phyloP scores from a whole-genome alignment of 192 early-diverging fungal species.

The Lobosporangium transversale region DNA sequence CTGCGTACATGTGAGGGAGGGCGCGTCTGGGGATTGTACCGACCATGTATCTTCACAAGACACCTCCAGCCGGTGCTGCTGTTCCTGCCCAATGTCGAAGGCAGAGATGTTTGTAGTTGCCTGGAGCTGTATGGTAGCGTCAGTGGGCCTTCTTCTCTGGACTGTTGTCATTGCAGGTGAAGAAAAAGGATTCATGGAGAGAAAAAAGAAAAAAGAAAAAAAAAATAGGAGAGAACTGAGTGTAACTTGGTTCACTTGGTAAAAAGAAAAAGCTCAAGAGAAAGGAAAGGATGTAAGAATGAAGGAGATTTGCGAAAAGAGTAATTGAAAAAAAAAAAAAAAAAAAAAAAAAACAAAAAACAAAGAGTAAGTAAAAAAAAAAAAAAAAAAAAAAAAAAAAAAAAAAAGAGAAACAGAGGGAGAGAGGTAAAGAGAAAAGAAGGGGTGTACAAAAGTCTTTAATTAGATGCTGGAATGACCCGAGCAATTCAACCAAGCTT shows the following conservation, averaged over 20 bases:
- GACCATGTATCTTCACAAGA: no score
- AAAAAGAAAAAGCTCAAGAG: neutral
- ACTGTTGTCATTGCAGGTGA: neutral
- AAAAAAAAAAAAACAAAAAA: neutral
- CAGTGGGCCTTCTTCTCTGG: neutral
- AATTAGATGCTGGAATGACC: no score
- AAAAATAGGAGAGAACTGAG: no score
- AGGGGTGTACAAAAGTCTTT: no score
- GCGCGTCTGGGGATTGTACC: slow-evolving; percentile 9
- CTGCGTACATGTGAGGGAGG: no score
- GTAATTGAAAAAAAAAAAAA: neutral
- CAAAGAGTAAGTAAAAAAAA: neutral
- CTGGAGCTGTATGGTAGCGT: neutral
- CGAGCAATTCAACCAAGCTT: no score
- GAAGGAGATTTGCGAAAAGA: neutral
- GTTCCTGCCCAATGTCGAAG: no score
- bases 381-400: neutral
- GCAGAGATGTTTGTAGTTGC: neutral
- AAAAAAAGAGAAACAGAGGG: neutral
- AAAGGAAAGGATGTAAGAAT: neutral
- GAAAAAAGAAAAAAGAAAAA: neutral
- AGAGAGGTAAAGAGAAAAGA: neutral
- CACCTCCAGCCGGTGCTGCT: no score
- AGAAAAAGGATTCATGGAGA: neutral
- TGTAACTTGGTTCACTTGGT: no score